Conservation (phyloP, 768 basidiomycete genomes). For the Goffeauzyma gilvescens region DNA sequence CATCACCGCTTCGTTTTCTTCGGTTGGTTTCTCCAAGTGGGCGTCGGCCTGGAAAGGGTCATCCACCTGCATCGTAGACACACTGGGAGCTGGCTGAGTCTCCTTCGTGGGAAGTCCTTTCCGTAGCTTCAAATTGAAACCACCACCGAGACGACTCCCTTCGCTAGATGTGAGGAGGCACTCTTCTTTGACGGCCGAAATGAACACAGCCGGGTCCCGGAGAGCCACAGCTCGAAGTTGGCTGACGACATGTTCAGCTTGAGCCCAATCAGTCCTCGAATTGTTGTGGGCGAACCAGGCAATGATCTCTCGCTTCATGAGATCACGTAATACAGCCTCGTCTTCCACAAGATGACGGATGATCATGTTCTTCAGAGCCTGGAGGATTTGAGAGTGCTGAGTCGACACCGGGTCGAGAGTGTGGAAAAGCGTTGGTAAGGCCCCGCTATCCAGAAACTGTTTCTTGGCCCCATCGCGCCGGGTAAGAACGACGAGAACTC, state of each 20-base stretch:
- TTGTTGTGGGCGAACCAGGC: slow-evolving; percentile 50
- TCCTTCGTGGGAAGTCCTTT: too few relatives aligned
- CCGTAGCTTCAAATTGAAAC: too few relatives aligned
- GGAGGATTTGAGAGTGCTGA: slow-evolving; percentile 44
- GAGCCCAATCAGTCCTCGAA: background rate
- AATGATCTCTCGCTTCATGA: slow-evolving; percentile 69
- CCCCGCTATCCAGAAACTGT: slow-evolving; percentile 50
- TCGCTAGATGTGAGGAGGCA: slow-evolving; percentile 40
- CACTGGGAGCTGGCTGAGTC: too few relatives aligned
- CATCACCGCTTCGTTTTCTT: slow-evolving; percentile 14
- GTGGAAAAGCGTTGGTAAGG: slow-evolving; percentile 46
- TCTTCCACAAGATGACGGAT: slow-evolving; percentile 87
- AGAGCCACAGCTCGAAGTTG: slow-evolving; percentile 60
- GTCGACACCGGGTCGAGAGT: slow-evolving; percentile 41
- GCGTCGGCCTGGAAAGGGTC: slow-evolving; percentile 17
- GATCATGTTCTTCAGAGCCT: slow-evolving; percentile 67
- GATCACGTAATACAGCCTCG: slow-evolving; percentile 40
- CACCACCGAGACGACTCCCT: too few relatives aligned
- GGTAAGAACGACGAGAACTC: slow-evolving; percentile 68
- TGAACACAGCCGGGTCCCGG: slow-evolving; percentile 58
- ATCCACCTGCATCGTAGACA: slow-evolving; percentile 23
- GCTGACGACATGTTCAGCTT: slow-evolving; percentile 45
- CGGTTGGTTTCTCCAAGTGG: slow-evolving; percentile 7
- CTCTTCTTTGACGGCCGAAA: slow-evolving; percentile 49
- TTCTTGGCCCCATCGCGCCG: slow-evolving; percentile 47